phyloP scores from a whole-genome alignment of 2,329 filamentous ascomycete genomes.

The Cucurbitaria berberidis region DNA sequence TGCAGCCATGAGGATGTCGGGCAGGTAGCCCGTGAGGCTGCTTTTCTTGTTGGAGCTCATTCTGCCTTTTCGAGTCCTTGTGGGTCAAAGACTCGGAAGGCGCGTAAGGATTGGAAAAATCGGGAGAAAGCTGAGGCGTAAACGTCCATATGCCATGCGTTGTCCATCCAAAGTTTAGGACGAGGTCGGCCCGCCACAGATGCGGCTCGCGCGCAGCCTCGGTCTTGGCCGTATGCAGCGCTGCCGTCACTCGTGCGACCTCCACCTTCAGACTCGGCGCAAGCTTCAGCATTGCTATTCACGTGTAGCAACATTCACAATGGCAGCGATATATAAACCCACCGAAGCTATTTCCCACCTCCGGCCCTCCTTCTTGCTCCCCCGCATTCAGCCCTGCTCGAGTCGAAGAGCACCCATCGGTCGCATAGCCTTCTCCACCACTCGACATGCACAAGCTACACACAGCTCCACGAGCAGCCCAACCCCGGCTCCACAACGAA shows the following conservation, averaged over 20 bases:
- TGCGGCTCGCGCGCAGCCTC: slow-evolving; percentile 20
- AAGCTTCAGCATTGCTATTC: background rate
- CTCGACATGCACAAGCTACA: slow-evolving; percentile 31
- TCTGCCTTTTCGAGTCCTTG: slow-evolving; percentile 4
- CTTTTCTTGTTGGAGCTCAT: slow-evolving; percentile 49
- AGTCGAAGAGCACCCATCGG: slow-evolving; percentile 7
- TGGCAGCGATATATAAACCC: slow-evolving; percentile 40
- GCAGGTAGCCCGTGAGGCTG: slow-evolving; percentile 46
- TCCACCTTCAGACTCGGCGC: slow-evolving; percentile 12
- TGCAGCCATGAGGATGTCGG: slow-evolving; percentile 49
- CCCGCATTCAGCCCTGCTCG: slow-evolving; percentile 24
- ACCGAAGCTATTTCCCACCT: slow-evolving; percentile 40
- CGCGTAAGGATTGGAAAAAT: slow-evolving; percentile 4
- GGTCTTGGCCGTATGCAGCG: slow-evolving; percentile 18
- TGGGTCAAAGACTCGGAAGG: background rate
- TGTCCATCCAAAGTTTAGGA: slow-evolving; percentile 26
- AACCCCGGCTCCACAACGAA: slow-evolving; percentile 60
- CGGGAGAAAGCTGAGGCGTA: too few species aligned
- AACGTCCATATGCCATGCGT: too few species aligned
- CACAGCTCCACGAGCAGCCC: slow-evolving; percentile 33
- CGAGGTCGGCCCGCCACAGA: slow-evolving; percentile 23
- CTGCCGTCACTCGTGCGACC: slow-evolving; percentile 8
- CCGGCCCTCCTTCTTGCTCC: slow-evolving; percentile 30
- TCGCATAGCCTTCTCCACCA: slow-evolving; percentile 38
- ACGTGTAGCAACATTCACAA: slow-evolving; percentile 16